phyloP scores from a whole-genome alignment of 2,329 filamentous ascomycete genomes.

The Dactylonectria macrodidyma region DNA sequence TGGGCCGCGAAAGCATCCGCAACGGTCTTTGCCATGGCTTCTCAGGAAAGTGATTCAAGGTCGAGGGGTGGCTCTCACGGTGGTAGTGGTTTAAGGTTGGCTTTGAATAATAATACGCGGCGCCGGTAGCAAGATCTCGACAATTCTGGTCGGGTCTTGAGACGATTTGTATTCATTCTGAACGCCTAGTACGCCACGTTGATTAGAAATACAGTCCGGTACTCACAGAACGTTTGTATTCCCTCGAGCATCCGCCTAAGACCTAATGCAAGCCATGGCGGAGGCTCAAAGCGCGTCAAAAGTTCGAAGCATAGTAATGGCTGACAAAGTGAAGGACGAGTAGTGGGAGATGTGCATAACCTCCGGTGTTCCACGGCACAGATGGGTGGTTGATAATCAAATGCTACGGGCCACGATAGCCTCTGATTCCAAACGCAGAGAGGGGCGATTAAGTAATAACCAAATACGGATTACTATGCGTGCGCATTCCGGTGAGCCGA shows the following conservation, averaged over 20 bases:
- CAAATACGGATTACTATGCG: no score
- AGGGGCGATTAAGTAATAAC: no score
- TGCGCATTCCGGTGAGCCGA: no score
- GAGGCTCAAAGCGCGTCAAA: neutral
- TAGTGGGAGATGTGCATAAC: no score
- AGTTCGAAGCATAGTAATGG: no score
- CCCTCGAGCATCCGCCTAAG: neutral
- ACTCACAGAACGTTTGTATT: neutral
- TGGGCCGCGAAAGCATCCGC: conserved; percentile 8
- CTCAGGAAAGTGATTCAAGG: neutral
- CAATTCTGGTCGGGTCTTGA: neutral
- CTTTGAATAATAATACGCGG: neutral
- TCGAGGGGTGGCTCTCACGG: neutral
- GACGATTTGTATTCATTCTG: neutral
- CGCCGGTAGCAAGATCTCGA: neutral
- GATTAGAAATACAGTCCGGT: neutral
- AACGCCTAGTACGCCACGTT: neutral
- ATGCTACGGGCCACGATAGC: no score
- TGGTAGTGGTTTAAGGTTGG: neutral
- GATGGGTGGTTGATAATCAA: no score
- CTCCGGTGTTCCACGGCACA: no score
- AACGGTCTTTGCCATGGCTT: conserved; percentile 8
- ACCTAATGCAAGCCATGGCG: neutral
- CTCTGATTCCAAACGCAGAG: no score
- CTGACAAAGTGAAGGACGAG: no score